Conservation (phyloP, 176 grass and related monocot genomes). For the Chrysopogon serrulatus region DNA sequence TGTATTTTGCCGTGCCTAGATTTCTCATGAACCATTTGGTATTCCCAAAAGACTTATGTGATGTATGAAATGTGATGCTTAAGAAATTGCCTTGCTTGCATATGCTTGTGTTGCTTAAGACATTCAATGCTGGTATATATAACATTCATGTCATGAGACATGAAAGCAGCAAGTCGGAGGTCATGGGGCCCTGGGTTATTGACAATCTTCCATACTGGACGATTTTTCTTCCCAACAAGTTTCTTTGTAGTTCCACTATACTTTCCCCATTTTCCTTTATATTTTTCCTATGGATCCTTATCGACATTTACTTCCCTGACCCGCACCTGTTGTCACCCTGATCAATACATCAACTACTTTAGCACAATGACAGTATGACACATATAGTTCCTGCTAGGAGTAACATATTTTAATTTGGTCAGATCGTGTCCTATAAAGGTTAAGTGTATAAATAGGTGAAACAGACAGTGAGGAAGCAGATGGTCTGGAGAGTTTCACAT, state of each 20-base stretch:
- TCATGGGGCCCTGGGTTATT: background rate
- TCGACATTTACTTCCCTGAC: background rate
- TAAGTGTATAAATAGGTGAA: background rate
- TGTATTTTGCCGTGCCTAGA: background rate
- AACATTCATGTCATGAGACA: background rate
- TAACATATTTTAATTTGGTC: background rate
- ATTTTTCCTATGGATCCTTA: background rate
- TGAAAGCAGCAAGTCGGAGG: background rate
- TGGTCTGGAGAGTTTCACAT: background rate
- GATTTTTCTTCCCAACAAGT: background rate
- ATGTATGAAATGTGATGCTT: background rate
- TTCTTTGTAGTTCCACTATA: background rate
- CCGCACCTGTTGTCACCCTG: background rate
- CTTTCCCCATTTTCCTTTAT: background rate
- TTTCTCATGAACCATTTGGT: conserved; percentile 18
- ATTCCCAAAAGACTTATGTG: background rate
- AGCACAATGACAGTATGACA: background rate
- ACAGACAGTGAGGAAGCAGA: background rate
- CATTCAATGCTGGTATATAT: conserved; percentile 20
- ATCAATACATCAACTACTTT: background rate
- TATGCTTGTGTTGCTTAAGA: background rate
- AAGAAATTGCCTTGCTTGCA: background rate
- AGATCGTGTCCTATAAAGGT: background rate
- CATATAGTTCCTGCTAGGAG: background rate
- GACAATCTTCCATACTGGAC: background rate